A percentile compares a stretch with the other conserved stretches of the same genome.
These are phyloP conservation scores for Diospyros kaki DNA, from an alignment of 148 eudicot species.

Conservation along the genomic window DNA sequence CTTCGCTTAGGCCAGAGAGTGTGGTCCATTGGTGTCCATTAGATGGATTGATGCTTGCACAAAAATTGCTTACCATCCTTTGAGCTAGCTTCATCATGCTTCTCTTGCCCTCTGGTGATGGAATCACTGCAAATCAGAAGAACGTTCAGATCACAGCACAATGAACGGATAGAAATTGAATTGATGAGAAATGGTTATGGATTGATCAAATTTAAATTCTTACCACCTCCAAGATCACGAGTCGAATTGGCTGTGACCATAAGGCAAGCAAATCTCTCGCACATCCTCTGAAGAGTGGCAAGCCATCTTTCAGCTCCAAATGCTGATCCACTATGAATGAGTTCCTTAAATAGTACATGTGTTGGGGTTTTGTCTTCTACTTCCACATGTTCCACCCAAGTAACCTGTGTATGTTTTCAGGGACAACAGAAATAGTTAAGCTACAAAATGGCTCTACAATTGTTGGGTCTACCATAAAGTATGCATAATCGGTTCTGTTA, in stretches of 20 bases:
- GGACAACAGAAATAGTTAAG: not conserved
- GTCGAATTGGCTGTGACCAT: slow-evolving; percentile 31
- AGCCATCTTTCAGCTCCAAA: slow-evolving; percentile 85
- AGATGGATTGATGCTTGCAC: slow-evolving; percentile 40
- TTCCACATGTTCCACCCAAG: slow-evolving; percentile 70
- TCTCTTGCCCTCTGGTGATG: slow-evolving; percentile 46
- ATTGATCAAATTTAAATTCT: not conserved
- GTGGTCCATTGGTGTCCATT: slow-evolving; percentile 49
- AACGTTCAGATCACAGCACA: not conserved
- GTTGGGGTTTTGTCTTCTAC: slow-evolving; percentile 41
- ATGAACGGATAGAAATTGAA: not conserved
- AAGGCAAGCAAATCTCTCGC: slow-evolving; percentile 49
- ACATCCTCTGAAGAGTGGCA: slow-evolving; percentile 48
- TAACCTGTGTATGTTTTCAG: slow-evolving; percentile 36
- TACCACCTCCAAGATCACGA: slow-evolving; percentile 56
- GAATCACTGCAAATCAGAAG: slow-evolving; percentile 26
- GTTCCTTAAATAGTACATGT: slow-evolving; percentile 43
- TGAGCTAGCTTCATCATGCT: slow-evolving; percentile 61
- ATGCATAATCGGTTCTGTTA: no score
- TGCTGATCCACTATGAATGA: slow-evolving; percentile 43
- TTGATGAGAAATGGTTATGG: not conserved
- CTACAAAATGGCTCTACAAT: not conserved
- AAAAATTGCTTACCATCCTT: slow-evolving; percentile 46
- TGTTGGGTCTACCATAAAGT: no score
- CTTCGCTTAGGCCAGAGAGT: slow-evolving; percentile 30